Base-by-base conservation (phyloP, 2,329 filamentous ascomycete genomes). In the Arthrobotrys musiformis region DNA sequence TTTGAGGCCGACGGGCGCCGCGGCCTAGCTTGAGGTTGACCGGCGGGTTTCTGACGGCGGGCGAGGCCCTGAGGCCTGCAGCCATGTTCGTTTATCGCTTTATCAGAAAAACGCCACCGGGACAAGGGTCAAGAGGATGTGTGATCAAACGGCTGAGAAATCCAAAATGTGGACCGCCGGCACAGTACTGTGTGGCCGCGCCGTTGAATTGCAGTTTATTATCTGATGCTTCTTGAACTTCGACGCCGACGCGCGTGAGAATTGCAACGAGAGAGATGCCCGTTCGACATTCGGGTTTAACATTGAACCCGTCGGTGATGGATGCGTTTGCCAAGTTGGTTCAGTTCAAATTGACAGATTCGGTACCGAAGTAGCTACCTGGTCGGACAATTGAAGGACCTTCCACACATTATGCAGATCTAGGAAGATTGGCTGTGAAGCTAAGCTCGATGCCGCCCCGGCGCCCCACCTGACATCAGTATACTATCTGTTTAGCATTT, bases 1-100 rank as follows among this genome's bases (percentile, higher is more conserved):
- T 11, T 56, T 35, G 33, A 46, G 72, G 72, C 72, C 72, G 72
- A 40, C 72, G 72, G 72, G 72, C 72, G 72, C 72, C 72, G 72
- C 72, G 72, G 73, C 60, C 61, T 30, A 50, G 28, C 26, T 24
- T 42, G 42, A 52, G 68, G 30, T 64, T n/a, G 42, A 46, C 35
- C 52, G 52, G 54, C 54, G 54, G 54, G 30, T 19, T 24, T 24
- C 30, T 4, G 15, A n/a, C 17, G 11, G 2, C 26, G 54, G 54
- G 54, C 54, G 54, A 58, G 54, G 54, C 54, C 54, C 54, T 58
- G 33, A 24, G 33, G 54, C 54, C 33, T 58, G 54, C 54, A 24
- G 19, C 54, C 1, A 15, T 37, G 19, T 40, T 58, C 54, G 54
- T 58, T 58, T 58, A 58, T 58, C 50, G 28, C 54, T 54, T 9